A percentile compares a stretch with the other conserved stretches of the same genome.
phyloP scores from a whole-genome alignment of 1,139 yeast genomes.

The Debaryomyces sp. region DNA sequence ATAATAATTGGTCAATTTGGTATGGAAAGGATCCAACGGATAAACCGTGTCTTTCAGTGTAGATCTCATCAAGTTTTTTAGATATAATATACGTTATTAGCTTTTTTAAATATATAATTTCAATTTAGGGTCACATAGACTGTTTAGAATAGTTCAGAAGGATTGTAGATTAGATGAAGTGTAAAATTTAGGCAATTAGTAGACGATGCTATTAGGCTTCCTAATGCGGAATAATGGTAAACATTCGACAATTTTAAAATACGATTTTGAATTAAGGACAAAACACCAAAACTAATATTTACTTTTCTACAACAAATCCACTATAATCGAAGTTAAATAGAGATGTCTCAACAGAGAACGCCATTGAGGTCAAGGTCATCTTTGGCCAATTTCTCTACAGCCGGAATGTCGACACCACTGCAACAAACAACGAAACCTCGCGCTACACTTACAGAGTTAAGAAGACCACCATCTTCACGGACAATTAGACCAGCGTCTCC shows the following conservation, averaged over 20 bases:
- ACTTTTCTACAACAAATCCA: background rate
- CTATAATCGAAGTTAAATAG: background rate
- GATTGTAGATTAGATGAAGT: background rate
- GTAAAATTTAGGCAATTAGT: background rate
- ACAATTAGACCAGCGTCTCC: conserved; percentile 26
- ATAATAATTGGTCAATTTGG: conserved; percentile 62
- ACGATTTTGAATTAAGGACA: background rate
- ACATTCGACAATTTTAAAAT: conserved; percentile 4
- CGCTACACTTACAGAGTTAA: conserved; percentile 20
- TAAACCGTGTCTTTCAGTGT: conserved; percentile 35
- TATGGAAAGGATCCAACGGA: conserved; percentile 74
- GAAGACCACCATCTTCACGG: conserved; percentile 31
- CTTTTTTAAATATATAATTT: background rate
- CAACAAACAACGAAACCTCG: conserved; percentile 24
- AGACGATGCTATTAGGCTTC: conserved; percentile 14
- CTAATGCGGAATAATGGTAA: conserved; percentile 16
- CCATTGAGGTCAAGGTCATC: conserved; percentile 29
- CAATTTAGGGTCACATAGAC: no score
- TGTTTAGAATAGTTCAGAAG: background rate
- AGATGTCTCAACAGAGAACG: conserved; percentile 21
- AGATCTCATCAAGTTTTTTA: background rate
- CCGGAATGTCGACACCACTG: conserved; percentile 16
- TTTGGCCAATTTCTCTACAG: conserved; percentile 16
- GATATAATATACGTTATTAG: conserved; percentile 10
- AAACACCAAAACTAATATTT: background rate